Evolutionary conservation across 768 basidiomycete genomes (phyloP).

Genomic region (Mycena rosella): DNA sequence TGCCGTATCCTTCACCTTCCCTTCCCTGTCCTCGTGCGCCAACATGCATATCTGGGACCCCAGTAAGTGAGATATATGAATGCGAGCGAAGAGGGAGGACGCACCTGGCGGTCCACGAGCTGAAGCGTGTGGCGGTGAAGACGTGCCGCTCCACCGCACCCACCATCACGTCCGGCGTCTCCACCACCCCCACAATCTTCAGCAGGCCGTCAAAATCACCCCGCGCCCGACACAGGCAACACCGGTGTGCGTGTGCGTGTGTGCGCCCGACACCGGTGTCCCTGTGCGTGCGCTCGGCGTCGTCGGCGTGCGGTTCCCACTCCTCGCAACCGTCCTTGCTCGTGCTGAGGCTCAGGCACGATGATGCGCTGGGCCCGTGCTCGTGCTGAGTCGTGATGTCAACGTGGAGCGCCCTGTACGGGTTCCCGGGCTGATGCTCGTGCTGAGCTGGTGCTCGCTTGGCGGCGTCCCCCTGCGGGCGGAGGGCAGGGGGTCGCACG

Average conservation of each 20-base stretch:
- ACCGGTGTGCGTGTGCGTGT: too few species aligned
- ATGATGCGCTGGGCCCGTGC: slow-evolving; percentile 4
- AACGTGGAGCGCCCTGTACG: slow-evolving; percentile 12
- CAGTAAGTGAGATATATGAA: too few species aligned
- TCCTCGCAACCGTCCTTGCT: slow-evolving; percentile 32
- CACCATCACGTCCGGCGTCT: slow-evolving; percentile 91
- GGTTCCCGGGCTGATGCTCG: slow-evolving; percentile 24
- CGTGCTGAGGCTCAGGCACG: slow-evolving; percentile 26
- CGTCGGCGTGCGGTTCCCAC: slow-evolving; percentile 55
- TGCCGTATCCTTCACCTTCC: slow-evolving; percentile 35
- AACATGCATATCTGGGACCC: slow-evolving; percentile 80
- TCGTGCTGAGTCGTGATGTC: slow-evolving; percentile 17
- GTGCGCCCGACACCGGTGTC: too few species aligned
- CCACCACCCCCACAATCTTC: slow-evolving; percentile 84
- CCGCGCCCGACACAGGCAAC: slow-evolving; percentile 70
- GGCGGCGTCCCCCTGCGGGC: slow-evolving; percentile 21
- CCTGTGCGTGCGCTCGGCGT: slow-evolving; percentile 56
- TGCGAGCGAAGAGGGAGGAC: slow-evolving; percentile 43
- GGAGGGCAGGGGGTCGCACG: slow-evolving; percentile 34
- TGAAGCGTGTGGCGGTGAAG: slow-evolving; percentile 92
- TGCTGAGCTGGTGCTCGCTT: slow-evolving; percentile 32
- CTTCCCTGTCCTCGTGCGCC: slow-evolving; percentile 75
- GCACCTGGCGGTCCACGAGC: slow-evolving; percentile 84
- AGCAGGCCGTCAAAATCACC: slow-evolving; percentile 85
- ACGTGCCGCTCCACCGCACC: slow-evolving; percentile 88